phyloP scores from a whole-genome alignment of 2,329 filamentous ascomycete genomes.

The Botryotinia convoluta region DNA sequence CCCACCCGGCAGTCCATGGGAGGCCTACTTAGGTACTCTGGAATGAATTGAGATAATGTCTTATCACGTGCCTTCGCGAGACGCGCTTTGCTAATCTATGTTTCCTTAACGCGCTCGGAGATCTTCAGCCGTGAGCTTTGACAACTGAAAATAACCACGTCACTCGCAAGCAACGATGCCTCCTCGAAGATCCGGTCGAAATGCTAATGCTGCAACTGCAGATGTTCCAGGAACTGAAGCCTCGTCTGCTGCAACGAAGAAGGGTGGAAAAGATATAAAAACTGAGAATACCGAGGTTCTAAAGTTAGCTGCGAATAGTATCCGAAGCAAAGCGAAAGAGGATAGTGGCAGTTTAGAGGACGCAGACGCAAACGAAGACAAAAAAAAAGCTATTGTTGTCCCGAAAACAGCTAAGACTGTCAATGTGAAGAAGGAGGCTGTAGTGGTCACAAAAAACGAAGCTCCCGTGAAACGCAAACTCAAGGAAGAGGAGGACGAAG shows the following conservation, averaged over 20 bases:
- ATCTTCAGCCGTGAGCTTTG: background rate
- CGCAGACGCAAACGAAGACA: background rate
- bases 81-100: background rate
- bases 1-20: background rate
- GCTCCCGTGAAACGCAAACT: constrained; percentile 32
- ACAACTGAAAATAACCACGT: background rate
- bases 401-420: background rate
- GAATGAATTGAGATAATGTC: background rate
- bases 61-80: constrained; percentile 4
- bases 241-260: constrained; percentile 20
- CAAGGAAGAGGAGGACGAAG: constrained; percentile 31
- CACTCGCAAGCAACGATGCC: constrained; percentile 28
- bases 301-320: background rate
- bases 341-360: background rate
- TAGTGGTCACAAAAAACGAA: constrained; percentile 24
- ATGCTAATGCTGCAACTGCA: constrained; percentile 18
- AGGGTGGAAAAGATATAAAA: constrained; percentile 26
- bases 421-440: background rate
- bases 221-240: constrained; percentile 17
- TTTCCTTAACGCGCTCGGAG: background rate
- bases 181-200: constrained; percentile 30
- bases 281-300: constrained; percentile 20
- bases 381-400: background rate
- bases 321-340: background rate
- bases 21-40: too few relatives aligned